A percentile compares a stretch with the other conserved stretches of the same genome.
Evolutionary conservation across 306 rosid genomes (phyloP).

Genomic region (Oemleria cerasiformis): DNA sequence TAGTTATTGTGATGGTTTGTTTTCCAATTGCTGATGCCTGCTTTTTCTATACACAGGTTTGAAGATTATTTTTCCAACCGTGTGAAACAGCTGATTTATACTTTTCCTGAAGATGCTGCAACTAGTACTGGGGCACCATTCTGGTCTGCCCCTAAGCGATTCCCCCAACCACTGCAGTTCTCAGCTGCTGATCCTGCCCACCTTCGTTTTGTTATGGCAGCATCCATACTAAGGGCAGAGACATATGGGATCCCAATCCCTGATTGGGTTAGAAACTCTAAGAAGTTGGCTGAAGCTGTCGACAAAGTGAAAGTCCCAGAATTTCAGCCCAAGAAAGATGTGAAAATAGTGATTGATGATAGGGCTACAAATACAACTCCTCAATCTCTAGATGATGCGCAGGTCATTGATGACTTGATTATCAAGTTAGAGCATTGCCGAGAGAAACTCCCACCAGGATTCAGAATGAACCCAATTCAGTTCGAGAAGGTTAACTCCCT

Average conservation of each 20-base stretch:
- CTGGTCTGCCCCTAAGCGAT: conserved; percentile 99
- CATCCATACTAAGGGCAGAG: conserved; percentile 78
- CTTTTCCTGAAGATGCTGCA: conserved; percentile 93
- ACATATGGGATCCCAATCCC: conserved; percentile 87
- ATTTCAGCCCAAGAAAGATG: conserved; percentile 81
- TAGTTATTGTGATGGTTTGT: background rate
- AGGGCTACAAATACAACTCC: conserved; percentile 71
- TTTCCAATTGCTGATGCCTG: background rate
- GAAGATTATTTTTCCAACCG: conserved; percentile 90
- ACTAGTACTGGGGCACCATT: conserved; percentile 93
- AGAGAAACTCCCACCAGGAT: conserved; percentile 51
- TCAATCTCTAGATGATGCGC: conserved; percentile 83
- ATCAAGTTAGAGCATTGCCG: conserved; percentile 57
- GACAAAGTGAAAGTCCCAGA: conserved; percentile 76
- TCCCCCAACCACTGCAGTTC: conserved; percentile 82
- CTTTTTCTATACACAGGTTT: conserved; percentile 52
- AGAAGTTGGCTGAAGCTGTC: conserved; percentile 67
- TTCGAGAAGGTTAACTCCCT: conserved; percentile 71
- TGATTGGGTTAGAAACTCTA: conserved; percentile 72
- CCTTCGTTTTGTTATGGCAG: conserved; percentile 78
- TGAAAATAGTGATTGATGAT: conserved; percentile 85
- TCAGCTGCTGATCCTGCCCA: conserved; percentile 68
- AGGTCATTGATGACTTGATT: conserved; percentile 67
- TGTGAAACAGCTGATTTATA: conserved; percentile 84
- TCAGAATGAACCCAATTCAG: conserved; percentile 93